Evolutionary conservation across 495 filamentous ascomycete species (phyloP).

Genomic region (Aspergillus kassunensis): DNA sequence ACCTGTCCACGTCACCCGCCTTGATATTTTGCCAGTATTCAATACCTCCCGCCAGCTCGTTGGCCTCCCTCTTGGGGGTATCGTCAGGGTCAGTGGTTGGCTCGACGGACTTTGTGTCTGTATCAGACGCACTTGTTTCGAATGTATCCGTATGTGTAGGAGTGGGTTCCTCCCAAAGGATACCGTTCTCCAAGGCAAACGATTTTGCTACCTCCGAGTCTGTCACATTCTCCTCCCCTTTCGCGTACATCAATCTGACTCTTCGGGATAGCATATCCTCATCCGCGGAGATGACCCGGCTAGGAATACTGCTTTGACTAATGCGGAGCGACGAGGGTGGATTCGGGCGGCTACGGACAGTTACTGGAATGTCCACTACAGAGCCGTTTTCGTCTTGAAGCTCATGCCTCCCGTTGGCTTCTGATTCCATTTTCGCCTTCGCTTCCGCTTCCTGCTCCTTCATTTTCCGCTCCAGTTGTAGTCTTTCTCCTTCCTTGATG

Average conservation of each 20-base stretch:
- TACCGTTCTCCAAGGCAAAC: constrained; percentile 52
- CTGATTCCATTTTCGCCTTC: neutral
- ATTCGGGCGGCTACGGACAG: constrained; percentile 40
- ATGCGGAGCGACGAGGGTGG: constrained; percentile 31
- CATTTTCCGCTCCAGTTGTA: constrained; percentile 17
- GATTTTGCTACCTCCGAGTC: constrained; percentile 44
- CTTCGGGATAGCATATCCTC: constrained; percentile 82
- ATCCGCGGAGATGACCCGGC: constrained; percentile 59
- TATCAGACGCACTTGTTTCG: constrained; percentile 16
- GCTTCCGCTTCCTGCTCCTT: constrained; percentile 15
- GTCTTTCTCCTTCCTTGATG: constrained; percentile 28
- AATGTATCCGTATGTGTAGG: constrained; percentile 43
- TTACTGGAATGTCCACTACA: constrained; percentile 27
- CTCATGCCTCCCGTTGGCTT: neutral
- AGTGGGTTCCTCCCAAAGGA: constrained; percentile 53
- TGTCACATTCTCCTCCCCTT: constrained; percentile 54
- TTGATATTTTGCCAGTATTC: constrained; percentile 94
- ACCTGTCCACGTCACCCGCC: constrained; percentile 84
- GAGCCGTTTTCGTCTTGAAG: constrained; percentile 11
- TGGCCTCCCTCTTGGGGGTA: constrained; percentile 45
- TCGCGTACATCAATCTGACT: constrained; percentile 89
- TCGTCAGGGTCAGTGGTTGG: constrained; percentile 9
- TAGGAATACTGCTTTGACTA: constrained; percentile 30
- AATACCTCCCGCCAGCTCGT: constrained; percentile 74
- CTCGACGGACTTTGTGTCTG: constrained; percentile 18